phyloP scores from a whole-genome alignment of 192 early-diverging fungal genomes.

The Cladochytrium replicatum region DNA sequence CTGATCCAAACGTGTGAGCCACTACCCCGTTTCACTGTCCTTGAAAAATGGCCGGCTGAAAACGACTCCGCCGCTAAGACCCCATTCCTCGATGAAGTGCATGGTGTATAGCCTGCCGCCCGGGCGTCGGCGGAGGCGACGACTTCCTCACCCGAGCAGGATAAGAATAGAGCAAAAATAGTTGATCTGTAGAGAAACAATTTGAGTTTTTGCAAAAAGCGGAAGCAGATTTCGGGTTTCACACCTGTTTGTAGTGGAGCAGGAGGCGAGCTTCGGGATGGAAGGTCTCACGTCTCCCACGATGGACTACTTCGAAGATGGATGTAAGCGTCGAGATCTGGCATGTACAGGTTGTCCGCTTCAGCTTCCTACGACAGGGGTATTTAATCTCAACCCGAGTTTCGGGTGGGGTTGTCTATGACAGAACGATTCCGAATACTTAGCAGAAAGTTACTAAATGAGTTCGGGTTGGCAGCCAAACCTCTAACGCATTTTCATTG shows the following conservation, averaged over 20 bases:
- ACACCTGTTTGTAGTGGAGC: conserved; percentile 71
- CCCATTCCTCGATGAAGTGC: conserved; percentile 59
- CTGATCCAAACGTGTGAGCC: conserved; percentile 64
- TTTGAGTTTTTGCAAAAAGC: neutral
- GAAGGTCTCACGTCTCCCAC: conserved; percentile 63
- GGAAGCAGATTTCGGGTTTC: neutral
- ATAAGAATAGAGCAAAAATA: conserved; percentile 89
- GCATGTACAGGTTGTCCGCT: conserved; percentile 52
- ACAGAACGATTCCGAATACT: neutral
- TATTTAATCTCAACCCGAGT: conserved; percentile 95
- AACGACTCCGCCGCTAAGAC: conserved; percentile 72
- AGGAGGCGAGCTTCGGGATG: conserved; percentile 80
- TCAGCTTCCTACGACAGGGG: conserved; percentile 88
- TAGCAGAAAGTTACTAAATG: conserved; percentile 9
- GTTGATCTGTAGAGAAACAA: conserved; percentile 35
- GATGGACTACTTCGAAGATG: conserved; percentile 71
- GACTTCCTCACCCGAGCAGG: conserved; percentile 64
- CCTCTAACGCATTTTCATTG: conserved; percentile 63
- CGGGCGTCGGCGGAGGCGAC: conserved; percentile 61
- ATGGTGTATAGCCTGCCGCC: conserved; percentile 74
- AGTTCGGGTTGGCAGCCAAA: too few relatives aligned
- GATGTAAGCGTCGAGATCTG: conserved; percentile 78
- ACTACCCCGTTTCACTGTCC: neutral
- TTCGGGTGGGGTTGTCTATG: conserved; percentile 56
- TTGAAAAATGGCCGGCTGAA: conserved; percentile 61